phyloP scores from a whole-genome alignment of 2,329 filamentous ascomycete genomes.

The Drechslerella dactyloides region DNA sequence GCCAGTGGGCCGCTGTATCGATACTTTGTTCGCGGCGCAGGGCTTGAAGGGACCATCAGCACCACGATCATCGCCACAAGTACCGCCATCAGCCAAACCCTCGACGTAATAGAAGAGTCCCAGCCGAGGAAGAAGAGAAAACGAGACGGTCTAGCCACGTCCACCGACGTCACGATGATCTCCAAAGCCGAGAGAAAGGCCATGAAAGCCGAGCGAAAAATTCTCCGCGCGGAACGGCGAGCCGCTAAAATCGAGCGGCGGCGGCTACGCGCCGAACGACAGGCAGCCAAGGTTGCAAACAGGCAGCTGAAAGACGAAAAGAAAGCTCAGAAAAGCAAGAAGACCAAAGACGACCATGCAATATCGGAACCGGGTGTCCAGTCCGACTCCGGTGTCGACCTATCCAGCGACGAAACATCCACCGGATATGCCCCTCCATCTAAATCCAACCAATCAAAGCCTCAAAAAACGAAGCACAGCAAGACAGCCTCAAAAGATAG shows the following conservation, averaged over 20 bases:
- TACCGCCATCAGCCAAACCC: not conserved
- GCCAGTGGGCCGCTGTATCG: conserved; percentile 24
- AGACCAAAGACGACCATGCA: not conserved
- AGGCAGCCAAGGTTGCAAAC: conserved; percentile 23
- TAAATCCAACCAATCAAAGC: conserved; percentile 1
- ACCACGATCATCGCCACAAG: conserved; percentile 5
- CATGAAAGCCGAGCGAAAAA: conserved; percentile 28
- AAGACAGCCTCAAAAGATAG: conserved; percentile 1
- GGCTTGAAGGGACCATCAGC: conserved; percentile 35
- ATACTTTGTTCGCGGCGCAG: conserved; percentile 41
- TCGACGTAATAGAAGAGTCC: not conserved
- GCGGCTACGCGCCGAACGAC: conserved; percentile 25
- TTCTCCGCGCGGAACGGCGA: conserved; percentile 26
- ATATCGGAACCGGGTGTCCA: not conserved
- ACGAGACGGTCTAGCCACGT: conserved; percentile 5
- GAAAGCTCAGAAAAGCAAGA: conserved; percentile 13
- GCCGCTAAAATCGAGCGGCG: conserved; percentile 35
- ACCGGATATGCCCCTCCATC: conserved; percentile 5
- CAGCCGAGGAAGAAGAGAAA: conserved; percentile 35
- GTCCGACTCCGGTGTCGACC: conserved; percentile 46
- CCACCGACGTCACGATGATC: not conserved
- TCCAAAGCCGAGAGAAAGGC: conserved; percentile 31
- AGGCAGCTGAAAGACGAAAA: conserved; percentile 24
- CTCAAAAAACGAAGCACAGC: conserved; percentile 10
- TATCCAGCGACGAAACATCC: conserved; percentile 37